Base-by-base conservation (phyloP, 306 rosid species). In the Cicer chorassanicum region DNA sequence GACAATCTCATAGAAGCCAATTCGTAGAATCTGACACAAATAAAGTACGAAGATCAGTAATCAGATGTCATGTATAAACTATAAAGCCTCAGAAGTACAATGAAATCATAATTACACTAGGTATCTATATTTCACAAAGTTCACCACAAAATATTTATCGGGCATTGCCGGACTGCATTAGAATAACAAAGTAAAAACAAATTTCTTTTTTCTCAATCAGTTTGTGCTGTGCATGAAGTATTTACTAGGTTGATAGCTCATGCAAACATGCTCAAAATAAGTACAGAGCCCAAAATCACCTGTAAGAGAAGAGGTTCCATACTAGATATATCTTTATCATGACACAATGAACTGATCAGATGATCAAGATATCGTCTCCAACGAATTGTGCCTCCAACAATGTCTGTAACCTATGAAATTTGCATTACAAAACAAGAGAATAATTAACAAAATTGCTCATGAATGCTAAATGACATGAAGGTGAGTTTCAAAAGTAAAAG, bases 341-440 rank as follows among this genome's bases (percentile, higher is more conserved):
- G 87, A 79, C 88, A 87, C 9, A 92, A 48, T 10, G 96, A 90
- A 78, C 88, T 84, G 69, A 92, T 90, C 72, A 92, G 72, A 87
- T 90, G 89, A 84, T 92, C 98, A 56, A 92, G 86, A 82, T 87
- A 92, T 79, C 98, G 82, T 85, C 90, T 92, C 98, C 98, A 92
- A 67, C 98, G 98, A 75, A 87, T 92, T 5, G 98, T 81, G 8
- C 98, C 96, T 5, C 92, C 96, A 40, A 92, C 98, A 62, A 92
- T 80, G 38, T 92, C 93, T 3, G 98, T 90, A 62, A 92, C 98
- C 98, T 92, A 59, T 44, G 79, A 59, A 48, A 40, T 68, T 66
- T 44, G 19, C 42, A 70, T 67, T 7, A 15, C 14, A 8, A n/a
- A 68, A 21, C 15, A 46, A 43, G 49, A 72, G 49, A 67, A 56